Percentiles rank a stretch among this genome's conserved stretches.
Evolutionary conservation across 208 protist species (phyloP).

Genomic region (Tritrichomonas foetus): DNA sequence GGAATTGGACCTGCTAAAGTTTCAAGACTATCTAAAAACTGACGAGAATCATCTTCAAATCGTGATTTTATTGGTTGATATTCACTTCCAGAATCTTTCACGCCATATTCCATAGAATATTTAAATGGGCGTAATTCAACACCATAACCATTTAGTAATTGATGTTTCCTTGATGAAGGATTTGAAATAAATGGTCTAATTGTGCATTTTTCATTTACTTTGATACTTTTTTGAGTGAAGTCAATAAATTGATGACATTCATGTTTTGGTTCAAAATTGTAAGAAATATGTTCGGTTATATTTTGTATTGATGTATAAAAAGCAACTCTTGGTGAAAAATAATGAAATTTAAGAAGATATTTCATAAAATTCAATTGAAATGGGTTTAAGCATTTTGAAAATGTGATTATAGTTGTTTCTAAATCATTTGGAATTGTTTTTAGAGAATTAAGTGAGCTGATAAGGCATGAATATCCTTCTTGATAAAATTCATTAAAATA

Average conservation of each 20-base stretch:
- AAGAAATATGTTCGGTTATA: background rate
- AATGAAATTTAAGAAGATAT: background rate
- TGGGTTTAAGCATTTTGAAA: background rate
- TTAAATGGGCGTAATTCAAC: conserved; percentile 2
- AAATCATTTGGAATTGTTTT: too few species aligned
- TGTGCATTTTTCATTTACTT: background rate
- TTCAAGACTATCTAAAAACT: background rate
- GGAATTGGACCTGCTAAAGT: background rate
- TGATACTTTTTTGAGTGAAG: background rate
- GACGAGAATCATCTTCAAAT: background rate
- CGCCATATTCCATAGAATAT: conserved; percentile 35
- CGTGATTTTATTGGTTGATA: background rate
- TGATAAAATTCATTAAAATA: conserved; percentile 10
- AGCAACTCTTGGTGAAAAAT: conserved; percentile 25
- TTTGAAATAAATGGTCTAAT: background rate
- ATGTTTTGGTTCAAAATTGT: background rate
- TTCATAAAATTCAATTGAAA: background rate
- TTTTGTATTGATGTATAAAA: background rate
- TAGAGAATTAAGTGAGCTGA: background rate
- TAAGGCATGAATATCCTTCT: background rate
- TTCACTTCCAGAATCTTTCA: background rate
- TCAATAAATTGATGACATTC: background rate
- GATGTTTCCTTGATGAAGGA: background rate
- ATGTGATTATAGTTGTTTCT: background rate
- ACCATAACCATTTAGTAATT: background rate